A percentile compares a stretch with the other conserved stretches of the same genome.
Evolutionary conservation across 2,329 filamentous ascomycete genomes (phyloP).

Genomic region (Geosmithia putterillii): DNA sequence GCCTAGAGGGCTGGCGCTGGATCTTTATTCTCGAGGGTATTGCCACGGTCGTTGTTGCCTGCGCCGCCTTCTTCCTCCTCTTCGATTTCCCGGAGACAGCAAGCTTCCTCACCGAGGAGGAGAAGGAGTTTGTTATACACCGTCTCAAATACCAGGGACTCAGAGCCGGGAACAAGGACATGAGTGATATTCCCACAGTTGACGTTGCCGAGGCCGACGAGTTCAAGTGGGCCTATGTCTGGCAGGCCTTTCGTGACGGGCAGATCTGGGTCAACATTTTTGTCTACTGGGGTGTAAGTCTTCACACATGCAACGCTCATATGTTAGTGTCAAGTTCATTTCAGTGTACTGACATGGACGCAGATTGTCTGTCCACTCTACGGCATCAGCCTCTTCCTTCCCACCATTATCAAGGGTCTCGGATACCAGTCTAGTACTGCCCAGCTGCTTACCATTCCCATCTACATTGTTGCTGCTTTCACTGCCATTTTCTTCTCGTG

Average conservation of each 20-base stretch:
- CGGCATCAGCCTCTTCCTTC: conserved; percentile 46
- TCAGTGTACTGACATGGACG: neutral
- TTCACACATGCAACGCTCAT: too few species aligned
- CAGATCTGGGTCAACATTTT: conserved; percentile 56
- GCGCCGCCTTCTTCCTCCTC: conserved; percentile 57
- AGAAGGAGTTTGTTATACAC: conserved; percentile 58
- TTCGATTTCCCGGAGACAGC: conserved; percentile 76
- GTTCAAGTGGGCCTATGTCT: conserved; percentile 65
- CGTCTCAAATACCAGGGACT: conserved; percentile 53
- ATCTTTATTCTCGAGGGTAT: conserved; percentile 62
- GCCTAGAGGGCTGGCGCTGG: conserved; percentile 49
- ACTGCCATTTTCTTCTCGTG: conserved; percentile 41
- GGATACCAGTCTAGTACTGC: conserved; percentile 45
- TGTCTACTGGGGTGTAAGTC: conserved; percentile 53
- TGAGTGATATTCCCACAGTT: conserved; percentile 4
- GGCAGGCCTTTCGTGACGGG: conserved; percentile 64
- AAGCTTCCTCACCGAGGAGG: conserved; percentile 57
- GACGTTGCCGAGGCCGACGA: conserved; percentile 54
- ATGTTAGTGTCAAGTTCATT: conserved; percentile 6
- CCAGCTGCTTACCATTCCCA: conserved; percentile 53
- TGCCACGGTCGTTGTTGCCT: conserved; percentile 54
- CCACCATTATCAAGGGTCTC: conserved; percentile 49
- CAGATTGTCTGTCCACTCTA: conserved; percentile 42
- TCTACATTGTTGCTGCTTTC: conserved; percentile 50
- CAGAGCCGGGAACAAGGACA: conserved; percentile 10